Percentiles rank a stretch among this genome's conserved stretches.
These are phyloP conservation scores for Amylocystis lapponica DNA, from an alignment of 768 basidiomycete genomes.

Conservation along the genomic window DNA sequence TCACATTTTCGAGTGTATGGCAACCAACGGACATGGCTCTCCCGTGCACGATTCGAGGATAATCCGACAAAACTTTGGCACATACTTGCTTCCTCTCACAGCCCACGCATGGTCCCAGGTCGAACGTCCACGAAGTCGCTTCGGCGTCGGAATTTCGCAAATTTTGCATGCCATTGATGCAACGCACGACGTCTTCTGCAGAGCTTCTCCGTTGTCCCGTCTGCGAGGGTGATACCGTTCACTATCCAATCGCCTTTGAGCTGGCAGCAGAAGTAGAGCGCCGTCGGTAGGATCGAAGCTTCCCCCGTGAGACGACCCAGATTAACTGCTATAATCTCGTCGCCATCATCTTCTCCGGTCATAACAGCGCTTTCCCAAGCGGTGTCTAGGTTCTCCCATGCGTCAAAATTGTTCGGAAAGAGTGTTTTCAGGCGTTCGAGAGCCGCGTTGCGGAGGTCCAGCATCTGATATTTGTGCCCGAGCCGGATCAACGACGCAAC, in stretches of 20 bases:
- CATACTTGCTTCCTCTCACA: no score
- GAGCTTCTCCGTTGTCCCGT: constrained; percentile 10
- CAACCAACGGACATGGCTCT: not conserved
- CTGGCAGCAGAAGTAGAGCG: constrained; percentile 16
- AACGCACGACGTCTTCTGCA: constrained; percentile 5
- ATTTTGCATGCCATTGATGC: not conserved
- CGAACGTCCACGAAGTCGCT: not conserved
- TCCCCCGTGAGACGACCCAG: constrained; percentile 15
- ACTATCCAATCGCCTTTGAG: constrained; percentile 7
- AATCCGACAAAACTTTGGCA: not conserved
- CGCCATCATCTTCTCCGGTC: not conserved
- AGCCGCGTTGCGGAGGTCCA: constrained; percentile 9
- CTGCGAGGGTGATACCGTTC: constrained; percentile 4
- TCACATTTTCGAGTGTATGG: not conserved
- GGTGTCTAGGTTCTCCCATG: no score
- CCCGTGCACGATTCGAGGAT: not conserved
- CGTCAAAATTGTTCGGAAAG: constrained; percentile 1
- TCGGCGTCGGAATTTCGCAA: not conserved
- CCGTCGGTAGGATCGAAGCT: constrained; percentile 14
- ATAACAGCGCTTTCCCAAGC: not conserved
- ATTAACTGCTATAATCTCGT: constrained; percentile 14
- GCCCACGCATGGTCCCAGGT: not conserved
- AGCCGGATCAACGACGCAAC: constrained; percentile 15
- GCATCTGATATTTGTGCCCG: constrained; percentile 18
- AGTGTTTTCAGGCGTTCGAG: constrained; percentile 14